Conservation (phyloP, 164 flowering plant genomes). For the Houttuynia cordata region DNA sequence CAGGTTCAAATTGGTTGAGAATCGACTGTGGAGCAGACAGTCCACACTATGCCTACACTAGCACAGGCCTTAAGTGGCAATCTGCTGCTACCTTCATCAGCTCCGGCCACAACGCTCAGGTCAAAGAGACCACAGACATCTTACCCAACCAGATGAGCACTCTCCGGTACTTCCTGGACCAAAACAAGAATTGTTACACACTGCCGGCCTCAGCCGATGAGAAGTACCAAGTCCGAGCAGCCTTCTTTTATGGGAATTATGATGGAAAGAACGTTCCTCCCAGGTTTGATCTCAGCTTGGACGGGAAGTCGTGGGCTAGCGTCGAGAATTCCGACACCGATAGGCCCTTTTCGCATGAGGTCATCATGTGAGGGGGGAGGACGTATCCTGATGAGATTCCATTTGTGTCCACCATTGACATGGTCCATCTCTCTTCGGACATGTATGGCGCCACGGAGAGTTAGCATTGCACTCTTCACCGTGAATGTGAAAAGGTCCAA, state of each 20-base stretch:
- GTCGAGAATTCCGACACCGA: not conserved
- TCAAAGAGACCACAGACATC: not conserved
- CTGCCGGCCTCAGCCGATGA: not conserved
- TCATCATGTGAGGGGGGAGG: constrained; percentile 6
- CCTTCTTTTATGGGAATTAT: constrained; percentile 17
- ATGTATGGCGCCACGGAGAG: constrained; percentile 9
- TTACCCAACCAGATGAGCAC: constrained; percentile 1
- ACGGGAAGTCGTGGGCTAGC: constrained; percentile 14
- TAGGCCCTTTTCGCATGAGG: constrained; percentile 1
- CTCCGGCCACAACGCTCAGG: not conserved
- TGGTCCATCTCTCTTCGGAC: not conserved
- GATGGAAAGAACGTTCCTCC: constrained; percentile 10
- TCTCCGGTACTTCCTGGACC: constrained; percentile 4
- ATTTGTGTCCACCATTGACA: constrained; percentile 11
- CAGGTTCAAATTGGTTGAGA: not conserved
- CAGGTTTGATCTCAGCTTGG: constrained; percentile 13
- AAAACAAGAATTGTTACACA: constrained; percentile 8
- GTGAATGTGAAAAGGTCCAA: constrained; percentile 2
- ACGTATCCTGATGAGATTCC: constrained; percentile 3
- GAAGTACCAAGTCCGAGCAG: constrained; percentile 6
- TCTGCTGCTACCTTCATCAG: not conserved
- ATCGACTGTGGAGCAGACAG: constrained; percentile 2
- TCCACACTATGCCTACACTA: not conserved
- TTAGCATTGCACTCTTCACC: constrained; percentile 9
- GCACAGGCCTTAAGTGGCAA: not conserved